Conservation (phyloP, 495 filamentous ascomycete species). For the Chaetomium fimeti region DNA sequence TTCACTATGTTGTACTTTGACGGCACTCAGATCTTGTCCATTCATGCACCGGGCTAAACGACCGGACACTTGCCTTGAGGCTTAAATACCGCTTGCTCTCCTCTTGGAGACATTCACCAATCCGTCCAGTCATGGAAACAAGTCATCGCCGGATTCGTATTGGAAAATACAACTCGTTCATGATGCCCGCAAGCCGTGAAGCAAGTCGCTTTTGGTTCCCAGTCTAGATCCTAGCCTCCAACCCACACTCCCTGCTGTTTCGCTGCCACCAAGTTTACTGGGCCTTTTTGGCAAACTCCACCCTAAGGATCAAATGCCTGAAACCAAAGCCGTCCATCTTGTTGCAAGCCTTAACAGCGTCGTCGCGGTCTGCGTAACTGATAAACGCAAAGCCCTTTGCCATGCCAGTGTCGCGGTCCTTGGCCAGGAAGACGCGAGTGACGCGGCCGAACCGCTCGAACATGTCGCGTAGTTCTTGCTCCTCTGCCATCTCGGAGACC, state of each 20-base stretch:
- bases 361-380: constrained; percentile 82
- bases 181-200: background rate
- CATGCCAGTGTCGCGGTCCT: constrained; percentile 89
- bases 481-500: constrained; percentile 96
- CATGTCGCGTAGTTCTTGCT: constrained; percentile 89
- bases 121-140: background rate
- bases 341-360: constrained; percentile 87
- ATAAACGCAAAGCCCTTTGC: constrained; percentile 99
- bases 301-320: constrained; percentile 83
- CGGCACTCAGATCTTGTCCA: background rate
- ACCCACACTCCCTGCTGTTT: background rate
- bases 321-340: constrained; percentile 98
- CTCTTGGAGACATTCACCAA: background rate
- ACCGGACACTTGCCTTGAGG: too few relatives aligned
- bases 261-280: constrained; percentile 28
- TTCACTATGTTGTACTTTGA: too few relatives aligned
- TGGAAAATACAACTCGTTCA: background rate
- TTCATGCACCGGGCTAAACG: background rate
- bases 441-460: constrained; percentile 97
- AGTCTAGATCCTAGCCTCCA: constrained; percentile 5
- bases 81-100: background rate
- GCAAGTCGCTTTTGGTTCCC: constrained; percentile 13
- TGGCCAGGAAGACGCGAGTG: constrained; percentile 93
- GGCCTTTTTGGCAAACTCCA: constrained; percentile 88
- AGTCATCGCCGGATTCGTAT: background rate